phyloP scores from a whole-genome alignment of 352 stramenopile genomes.

The Pythium vanterpoolii region DNA sequence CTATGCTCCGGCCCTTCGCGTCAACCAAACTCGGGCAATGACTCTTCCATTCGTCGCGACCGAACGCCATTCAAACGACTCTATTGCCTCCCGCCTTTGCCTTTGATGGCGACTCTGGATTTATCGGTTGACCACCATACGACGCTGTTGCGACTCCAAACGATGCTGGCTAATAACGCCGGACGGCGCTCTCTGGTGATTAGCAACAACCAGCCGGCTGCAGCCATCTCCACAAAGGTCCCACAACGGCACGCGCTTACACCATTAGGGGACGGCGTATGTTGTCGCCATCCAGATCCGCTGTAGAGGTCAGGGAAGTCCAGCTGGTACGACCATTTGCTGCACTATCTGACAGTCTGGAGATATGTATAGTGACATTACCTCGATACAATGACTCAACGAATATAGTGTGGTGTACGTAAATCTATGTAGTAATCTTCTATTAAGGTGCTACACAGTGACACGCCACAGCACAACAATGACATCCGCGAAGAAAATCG shows the following conservation, averaged over 20 bases:
- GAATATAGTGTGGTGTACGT: not conserved
- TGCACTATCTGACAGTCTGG: not conserved
- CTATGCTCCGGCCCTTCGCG: not conserved
- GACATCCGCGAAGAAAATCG: slow-evolving; percentile 16
- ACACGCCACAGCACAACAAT: not conserved
- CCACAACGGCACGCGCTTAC: not conserved
- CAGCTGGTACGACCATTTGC: not conserved
- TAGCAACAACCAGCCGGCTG: slow-evolving; percentile 2
- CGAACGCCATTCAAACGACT: not conserved
- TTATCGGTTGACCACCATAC: slow-evolving; percentile 4
- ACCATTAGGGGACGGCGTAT: not conserved
- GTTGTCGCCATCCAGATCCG: not conserved
- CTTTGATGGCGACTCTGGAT: not conserved
- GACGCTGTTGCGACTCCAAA: too few relatives aligned
- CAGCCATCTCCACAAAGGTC: not conserved
- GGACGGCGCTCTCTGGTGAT: not conserved
- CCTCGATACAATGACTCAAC: not conserved
- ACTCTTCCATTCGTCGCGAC: not conserved
- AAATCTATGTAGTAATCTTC: not conserved
- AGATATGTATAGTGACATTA: not conserved
- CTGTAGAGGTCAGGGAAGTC: not conserved
- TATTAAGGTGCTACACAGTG: slow-evolving; percentile 2
- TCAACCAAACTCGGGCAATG: not conserved
- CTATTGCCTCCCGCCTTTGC: not conserved
- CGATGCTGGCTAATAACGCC: not conserved